Percentiles rank a stretch among this genome's conserved stretches.
Conservation (phyloP, 2,329 filamentous ascomycete species). For the Myriosclerotinia duriaeana region DNA sequence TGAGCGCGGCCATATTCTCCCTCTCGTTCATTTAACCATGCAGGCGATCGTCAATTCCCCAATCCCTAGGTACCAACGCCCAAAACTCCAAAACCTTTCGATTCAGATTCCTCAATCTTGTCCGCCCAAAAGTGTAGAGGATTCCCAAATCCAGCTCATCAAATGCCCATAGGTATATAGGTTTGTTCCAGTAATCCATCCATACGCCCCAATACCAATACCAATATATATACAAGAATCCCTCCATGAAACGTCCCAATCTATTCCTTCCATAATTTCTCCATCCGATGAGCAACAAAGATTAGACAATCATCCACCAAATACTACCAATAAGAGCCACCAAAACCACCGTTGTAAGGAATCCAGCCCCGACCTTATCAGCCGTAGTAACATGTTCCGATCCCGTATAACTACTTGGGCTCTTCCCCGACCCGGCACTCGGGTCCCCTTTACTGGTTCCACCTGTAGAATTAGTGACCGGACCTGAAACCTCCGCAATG, state of each 20-base stretch:
- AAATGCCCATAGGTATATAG: background rate
- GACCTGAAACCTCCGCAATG: slow-evolving; percentile 47
- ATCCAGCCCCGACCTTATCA: slow-evolving; percentile 67
- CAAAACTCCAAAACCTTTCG: slow-evolving; percentile 4
- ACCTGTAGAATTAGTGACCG: slow-evolving; percentile 53
- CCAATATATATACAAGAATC: slow-evolving; percentile 16
- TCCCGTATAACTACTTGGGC: background rate
- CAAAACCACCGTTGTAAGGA: slow-evolving; percentile 59
- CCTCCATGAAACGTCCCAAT: background rate
- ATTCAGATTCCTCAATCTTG: background rate
- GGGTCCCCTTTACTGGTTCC: slow-evolving; percentile 54
- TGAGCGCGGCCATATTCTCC: background rate
- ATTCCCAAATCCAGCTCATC: background rate
- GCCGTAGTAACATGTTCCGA: slow-evolving; percentile 45
- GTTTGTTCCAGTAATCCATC: background rate
- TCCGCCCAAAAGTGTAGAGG: background rate
- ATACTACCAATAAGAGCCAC: slow-evolving; percentile 53
- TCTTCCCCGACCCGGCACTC: slow-evolving; percentile 31
- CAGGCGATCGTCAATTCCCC: background rate
- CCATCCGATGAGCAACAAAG: background rate
- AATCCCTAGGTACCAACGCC: background rate
- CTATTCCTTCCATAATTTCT: background rate
- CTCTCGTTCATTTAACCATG: background rate
- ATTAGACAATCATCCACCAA: slow-evolving; percentile 51
- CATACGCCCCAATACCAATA: background rate